Evolutionary conservation across 1,139 yeast genomes (phyloP).

Genomic region (Protomyces pachydermus): DNA sequence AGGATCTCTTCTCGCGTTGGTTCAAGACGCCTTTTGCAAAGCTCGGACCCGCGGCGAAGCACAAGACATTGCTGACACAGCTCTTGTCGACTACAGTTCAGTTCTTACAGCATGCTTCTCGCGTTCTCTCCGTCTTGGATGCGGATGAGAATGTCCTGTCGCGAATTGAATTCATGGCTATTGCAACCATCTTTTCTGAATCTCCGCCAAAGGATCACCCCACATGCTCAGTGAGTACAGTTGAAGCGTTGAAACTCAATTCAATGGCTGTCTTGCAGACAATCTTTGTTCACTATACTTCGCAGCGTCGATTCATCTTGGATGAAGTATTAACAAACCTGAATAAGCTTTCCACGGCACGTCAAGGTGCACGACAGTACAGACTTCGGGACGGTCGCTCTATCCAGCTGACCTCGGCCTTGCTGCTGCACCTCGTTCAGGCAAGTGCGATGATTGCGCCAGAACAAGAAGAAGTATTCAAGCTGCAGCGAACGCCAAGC

Average conservation of each 20-base stretch:
- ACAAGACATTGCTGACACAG: neutral
- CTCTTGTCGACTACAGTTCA: constrained; percentile 6
- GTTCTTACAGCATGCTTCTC: constrained; percentile 12
- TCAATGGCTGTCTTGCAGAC: constrained; percentile 44
- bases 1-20: constrained; percentile 40
- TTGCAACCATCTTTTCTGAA: constrained; percentile 42
- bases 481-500: constrained; percentile 29
- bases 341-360: constrained; percentile 47
- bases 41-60: constrained; percentile 10
- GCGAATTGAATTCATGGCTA: constrained; percentile 49
- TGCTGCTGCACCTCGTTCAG: constrained; percentile 49
- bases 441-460: constrained; percentile 33
- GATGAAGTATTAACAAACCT: constrained; percentile 56
- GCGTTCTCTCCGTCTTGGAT: neutral
- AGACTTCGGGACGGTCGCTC: constrained; percentile 46
- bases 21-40: neutral
- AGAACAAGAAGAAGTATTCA: neutral
- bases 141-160: constrained; percentile 46
- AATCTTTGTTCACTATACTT: constrained; percentile 47
- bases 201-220: constrained; percentile 30
- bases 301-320: constrained; percentile 56
- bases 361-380: constrained; percentile 45
- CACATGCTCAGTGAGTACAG: neutral
- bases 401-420: constrained; percentile 49
- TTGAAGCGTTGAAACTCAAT: constrained; percentile 31